Percentiles rank a stretch among this genome's conserved stretches.
Conservation (phyloP, 495 filamentous ascomycete species). For the Penicillium ucsense region DNA sequence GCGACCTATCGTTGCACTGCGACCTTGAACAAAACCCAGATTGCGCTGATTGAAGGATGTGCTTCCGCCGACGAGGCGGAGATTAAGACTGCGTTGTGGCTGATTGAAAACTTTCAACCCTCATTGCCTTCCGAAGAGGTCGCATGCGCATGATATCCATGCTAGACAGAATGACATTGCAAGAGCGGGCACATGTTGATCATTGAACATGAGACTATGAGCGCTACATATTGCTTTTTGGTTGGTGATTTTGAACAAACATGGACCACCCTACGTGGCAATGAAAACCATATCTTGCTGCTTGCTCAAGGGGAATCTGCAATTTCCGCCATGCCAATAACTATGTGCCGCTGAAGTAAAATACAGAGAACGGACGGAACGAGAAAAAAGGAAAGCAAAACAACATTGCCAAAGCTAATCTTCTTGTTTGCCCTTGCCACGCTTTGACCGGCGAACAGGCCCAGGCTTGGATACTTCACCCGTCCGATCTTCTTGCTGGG, state of each 20-base stretch:
- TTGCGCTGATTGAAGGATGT: constrained; percentile 4
- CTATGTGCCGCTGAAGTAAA: no score
- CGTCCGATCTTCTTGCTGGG: constrained; percentile 2
- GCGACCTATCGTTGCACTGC: constrained; percentile 6
- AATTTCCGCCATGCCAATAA: no score
- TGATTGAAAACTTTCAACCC: constrained; percentile 3
- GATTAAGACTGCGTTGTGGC: neutral
- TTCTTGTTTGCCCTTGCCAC: constrained; percentile 13
- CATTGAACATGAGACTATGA: no score
- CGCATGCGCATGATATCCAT: neutral
- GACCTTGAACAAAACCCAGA: neutral
- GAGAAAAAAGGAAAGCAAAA: no score
- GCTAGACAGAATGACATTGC: neutral
- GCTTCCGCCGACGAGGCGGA: constrained; percentile 8
- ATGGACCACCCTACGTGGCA: no score
- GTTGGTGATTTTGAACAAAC: no score
- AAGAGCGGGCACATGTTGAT: no score
- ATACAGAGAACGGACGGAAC: no score
- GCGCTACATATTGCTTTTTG: no score
- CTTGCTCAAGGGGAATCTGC: no score
- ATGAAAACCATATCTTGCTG: no score
- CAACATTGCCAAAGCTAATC: neutral
- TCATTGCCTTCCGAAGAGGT: neutral
- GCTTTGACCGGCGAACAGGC: constrained; percentile 17
- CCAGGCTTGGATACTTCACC: constrained; percentile 4